Evolutionary conservation across 495 filamentous ascomycete species (phyloP).

Genomic region (Trichoderma gamsii): DNA sequence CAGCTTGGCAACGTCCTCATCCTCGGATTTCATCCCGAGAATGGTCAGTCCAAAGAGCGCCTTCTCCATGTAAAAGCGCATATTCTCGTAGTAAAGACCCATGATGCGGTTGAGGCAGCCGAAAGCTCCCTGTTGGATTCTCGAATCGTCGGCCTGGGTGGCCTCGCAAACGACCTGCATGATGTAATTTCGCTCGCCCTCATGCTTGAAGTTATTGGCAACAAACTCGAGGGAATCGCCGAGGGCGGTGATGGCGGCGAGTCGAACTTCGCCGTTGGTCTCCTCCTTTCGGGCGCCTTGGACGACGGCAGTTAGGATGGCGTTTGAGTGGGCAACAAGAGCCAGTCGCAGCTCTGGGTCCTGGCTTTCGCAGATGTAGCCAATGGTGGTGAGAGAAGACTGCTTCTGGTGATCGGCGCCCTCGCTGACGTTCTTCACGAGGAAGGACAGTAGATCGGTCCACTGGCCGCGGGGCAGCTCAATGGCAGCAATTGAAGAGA

Average conservation of each 20-base stretch:
- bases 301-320: slow-evolving; percentile 94
- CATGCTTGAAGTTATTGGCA: slow-evolving; percentile 94
- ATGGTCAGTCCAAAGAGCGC: slow-evolving; percentile 97
- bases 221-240: slow-evolving; percentile 98
- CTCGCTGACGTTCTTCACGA: slow-evolving; percentile 86
- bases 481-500: slow-evolving; percentile 89
- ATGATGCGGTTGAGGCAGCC: slow-evolving; percentile 97
- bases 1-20: slow-evolving; percentile 96
- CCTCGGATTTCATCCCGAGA: slow-evolving; percentile 94
- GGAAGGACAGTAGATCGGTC: slow-evolving; percentile 82
- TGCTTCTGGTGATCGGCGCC: slow-evolving; percentile 86
- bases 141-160: slow-evolving; percentile 80
- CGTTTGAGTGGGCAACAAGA: slow-evolving; percentile 82
- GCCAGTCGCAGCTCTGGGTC: slow-evolving; percentile 78
- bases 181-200: slow-evolving; percentile 98
- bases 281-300: slow-evolving; percentile 97
- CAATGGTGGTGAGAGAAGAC: slow-evolving; percentile 86
- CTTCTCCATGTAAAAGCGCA: slow-evolving; percentile 99
- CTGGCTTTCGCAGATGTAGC: slow-evolving; percentile 95
- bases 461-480: slow-evolving; percentile 91
- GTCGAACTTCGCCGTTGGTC: slow-evolving; percentile 78
- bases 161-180: slow-evolving; percentile 99
- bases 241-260: slow-evolving; percentile 86
- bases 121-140: slow-evolving; percentile 92
- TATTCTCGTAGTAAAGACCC: slow-evolving; percentile 96